Evolutionary conservation across 805 yeast genomes (phyloP).

Genomic region (Schwanniomyces occidentalis): DNA sequence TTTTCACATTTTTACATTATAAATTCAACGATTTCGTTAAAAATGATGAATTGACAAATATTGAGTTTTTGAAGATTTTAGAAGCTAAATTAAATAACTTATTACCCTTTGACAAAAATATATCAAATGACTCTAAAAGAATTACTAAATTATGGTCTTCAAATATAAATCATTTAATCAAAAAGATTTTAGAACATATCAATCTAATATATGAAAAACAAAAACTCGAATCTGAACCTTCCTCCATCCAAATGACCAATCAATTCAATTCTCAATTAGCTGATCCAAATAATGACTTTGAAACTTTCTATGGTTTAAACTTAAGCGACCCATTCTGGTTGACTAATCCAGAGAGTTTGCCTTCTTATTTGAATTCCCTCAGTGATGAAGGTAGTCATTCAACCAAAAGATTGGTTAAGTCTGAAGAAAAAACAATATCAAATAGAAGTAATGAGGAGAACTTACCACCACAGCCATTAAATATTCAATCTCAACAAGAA

Average conservation of each 20-base stretch:
- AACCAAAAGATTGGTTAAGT: not conserved
- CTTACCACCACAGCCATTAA: not conserved
- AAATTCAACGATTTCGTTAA: constrained; percentile 26
- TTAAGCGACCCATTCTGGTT: constrained; percentile 54
- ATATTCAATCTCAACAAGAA: constrained; percentile 5
- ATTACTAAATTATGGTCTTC: constrained; percentile 33
- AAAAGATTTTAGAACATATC: constrained; percentile 30
- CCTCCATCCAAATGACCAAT: constrained; percentile 1
- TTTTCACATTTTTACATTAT: constrained; percentile 48
- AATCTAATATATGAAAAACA: constrained; percentile 23
- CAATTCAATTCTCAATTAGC: constrained; percentile 9
- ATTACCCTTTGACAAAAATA: constrained; percentile 22
- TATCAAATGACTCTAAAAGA: constrained; percentile 17
- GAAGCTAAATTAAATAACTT: constrained; percentile 24
- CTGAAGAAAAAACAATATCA: constrained; percentile 3
- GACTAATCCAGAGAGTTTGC: constrained; percentile 49
- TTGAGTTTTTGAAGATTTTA: constrained; percentile 21
- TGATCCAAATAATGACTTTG: constrained; percentile 18
- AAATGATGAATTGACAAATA: constrained; percentile 5
- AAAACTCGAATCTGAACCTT: constrained; percentile 4
- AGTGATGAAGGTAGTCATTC: constrained; percentile 19
- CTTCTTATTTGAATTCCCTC: constrained; percentile 32
- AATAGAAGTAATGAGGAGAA: not conserved
- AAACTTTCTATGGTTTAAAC: constrained; percentile 41
- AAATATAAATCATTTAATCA: constrained; percentile 31